Evolutionary conservation across 345 rosid species (phyloP).

Genomic region (Gossypium bickii): DNA sequence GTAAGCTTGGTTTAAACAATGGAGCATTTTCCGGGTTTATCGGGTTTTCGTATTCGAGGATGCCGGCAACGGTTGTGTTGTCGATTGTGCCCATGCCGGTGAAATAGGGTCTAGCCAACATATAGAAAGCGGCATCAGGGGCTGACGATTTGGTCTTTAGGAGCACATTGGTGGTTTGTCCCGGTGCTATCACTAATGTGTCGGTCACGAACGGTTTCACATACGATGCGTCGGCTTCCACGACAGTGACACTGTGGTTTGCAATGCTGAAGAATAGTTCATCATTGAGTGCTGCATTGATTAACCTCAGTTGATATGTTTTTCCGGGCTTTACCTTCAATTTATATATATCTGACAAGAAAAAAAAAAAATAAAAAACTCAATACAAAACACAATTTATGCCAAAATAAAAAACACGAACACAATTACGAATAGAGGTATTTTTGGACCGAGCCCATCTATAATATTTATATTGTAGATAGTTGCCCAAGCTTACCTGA

Average conservation of each 20-base stretch:
- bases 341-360: slow-evolving; percentile 51
- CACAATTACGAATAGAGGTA: not conserved
- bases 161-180: slow-evolving; percentile 73
- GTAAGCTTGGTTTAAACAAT: slow-evolving; percentile 39
- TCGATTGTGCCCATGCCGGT: slow-evolving; percentile 63
- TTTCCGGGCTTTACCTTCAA: slow-evolving; percentile 61
- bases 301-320: slow-evolving; percentile 60
- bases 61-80: slow-evolving; percentile 58
- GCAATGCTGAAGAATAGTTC: slow-evolving; percentile 79
- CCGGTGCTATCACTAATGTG: slow-evolving; percentile 43
- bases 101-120: slow-evolving; percentile 69
- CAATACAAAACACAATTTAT: too few relatives aligned
- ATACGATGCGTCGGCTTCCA: slow-evolving; percentile 74
- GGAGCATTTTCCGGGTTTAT: not conserved
- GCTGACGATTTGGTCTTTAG: slow-evolving; percentile 49
- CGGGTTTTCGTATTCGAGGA: slow-evolving; percentile 47
- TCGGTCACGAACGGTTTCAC: slow-evolving; percentile 66
- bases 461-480: too few relatives aligned
- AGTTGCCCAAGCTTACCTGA: too few relatives aligned
- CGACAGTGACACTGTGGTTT: slow-evolving; percentile 56
- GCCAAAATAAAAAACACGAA: not conserved
- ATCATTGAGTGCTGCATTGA: slow-evolving; percentile 74
- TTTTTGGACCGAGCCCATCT: too few relatives aligned
- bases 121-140: slow-evolving; percentile 51
- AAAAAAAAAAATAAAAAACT: not conserved